Evolutionary conservation across 345 rosid genomes (phyloP).

Genomic region (Eucalyptus erythrocorys): DNA sequence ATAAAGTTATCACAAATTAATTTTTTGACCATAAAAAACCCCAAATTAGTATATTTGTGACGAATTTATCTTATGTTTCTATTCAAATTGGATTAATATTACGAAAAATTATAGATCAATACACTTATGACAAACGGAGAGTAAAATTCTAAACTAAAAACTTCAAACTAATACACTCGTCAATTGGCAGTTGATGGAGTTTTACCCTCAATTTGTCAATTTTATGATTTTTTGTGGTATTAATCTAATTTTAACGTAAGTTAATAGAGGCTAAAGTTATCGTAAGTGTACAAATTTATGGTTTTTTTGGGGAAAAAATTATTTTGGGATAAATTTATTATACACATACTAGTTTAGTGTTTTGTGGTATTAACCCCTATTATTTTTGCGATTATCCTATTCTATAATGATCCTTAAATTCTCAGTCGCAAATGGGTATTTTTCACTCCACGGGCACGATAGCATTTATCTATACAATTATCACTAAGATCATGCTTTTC

Average conservation of each 20-base stretch:
- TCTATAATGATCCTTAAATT: not conserved
- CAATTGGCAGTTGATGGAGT: not conserved
- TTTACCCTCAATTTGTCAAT: not conserved
- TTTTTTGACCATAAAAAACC: accelerated
- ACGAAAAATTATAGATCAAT: too few relatives aligned
- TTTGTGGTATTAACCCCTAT: not conserved
- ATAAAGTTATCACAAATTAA: too few relatives aligned
- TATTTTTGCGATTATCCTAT: not conserved
- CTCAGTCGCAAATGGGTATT: not conserved
- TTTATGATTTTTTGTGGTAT: not conserved
- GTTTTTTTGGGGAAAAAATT: too few relatives aligned
- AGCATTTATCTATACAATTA: not conserved
- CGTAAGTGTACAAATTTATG: too few relatives aligned
- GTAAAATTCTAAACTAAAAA: too few relatives aligned
- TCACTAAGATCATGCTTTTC: not conserved
- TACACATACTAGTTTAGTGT: not conserved
- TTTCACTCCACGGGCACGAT: not conserved
- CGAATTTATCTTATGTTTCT: accelerated
- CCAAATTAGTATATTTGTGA: accelerated
- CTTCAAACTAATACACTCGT: too few relatives aligned
- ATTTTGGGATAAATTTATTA: not conserved
- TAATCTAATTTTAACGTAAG: too few relatives aligned
- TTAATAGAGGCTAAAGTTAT: too few relatives aligned
- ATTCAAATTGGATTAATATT: too few relatives aligned
- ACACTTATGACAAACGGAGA: accelerated